Base-by-base conservation (phyloP, 1,284 basidiomycete genomes). In the Sporisorium sorghi region DNA sequence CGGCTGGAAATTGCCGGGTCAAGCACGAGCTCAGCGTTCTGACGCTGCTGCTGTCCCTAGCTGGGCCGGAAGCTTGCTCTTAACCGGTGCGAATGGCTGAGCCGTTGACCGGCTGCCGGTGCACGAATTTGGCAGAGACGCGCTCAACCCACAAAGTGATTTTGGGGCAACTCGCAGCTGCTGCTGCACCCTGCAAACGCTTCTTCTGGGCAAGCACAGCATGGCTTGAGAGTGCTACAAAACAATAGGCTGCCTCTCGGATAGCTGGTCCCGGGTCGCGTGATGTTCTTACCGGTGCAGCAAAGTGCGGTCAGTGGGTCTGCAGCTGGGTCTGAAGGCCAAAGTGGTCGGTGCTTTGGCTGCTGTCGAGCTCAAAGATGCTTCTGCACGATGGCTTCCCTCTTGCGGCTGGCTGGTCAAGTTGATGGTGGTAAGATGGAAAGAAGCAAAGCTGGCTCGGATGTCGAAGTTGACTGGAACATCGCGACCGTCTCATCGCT, bases 1-100 rank as follows among this genome's bases (percentile, higher is more conserved):
- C 30, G 37, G 15, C 17, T 30, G 46, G 44, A 61, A 56, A 43
- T 59, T 53, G 60, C 67, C 52, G 67, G 60, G 67, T 57, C 24
- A 39, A 19, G 35, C 15, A 23, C 14, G 37, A 19, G 35, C 15
- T 30, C 14, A 33, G 42, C 12, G 15, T 55, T 33, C 23, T 42
- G 28, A 17, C 35, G 11, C 12, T n/a, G n/a, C n/a, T n/a, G n/a
- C n/a, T n/a, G n/a, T n/a, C n/a, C n/a, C n/a, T n/a, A n/a, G n/a
- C n/a, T 35, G 14, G 33, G 33, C 28, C 35, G 50, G 35, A 48
- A 53, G 30, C 24, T 40, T 30, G 39, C 8, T 9, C 17, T 19
- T 15, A 57, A 52, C 63, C 63, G 63, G 63, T 23, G 32, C n/a
- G 28, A 30, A 30, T 30, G 28, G 15, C 17, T 32, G n/a, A 21